phyloP scores from a whole-genome alignment of 441 rosid genomes.

The Viola pubescens region DNA sequence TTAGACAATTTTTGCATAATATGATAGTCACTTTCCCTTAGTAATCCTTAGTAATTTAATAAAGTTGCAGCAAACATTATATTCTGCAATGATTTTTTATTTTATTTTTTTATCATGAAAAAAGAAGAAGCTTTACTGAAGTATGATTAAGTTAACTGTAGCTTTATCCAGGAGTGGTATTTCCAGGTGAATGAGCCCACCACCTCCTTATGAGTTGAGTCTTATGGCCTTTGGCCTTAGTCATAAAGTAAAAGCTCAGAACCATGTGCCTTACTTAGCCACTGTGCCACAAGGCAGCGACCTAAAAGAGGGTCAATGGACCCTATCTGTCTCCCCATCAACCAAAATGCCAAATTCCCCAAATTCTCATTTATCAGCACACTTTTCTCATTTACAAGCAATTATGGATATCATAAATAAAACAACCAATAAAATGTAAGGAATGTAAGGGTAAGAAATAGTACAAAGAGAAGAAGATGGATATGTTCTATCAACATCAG shows the following conservation, averaged over 20 bases:
- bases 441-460: background rate
- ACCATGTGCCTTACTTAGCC: slow-evolving; percentile 2
- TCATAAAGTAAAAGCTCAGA: background rate
- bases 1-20: too few species aligned
- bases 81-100: too few species aligned
- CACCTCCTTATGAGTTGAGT: too few species aligned
- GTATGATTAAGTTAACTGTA: too few species aligned
- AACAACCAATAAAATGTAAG: background rate
- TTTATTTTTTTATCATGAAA: too few species aligned
- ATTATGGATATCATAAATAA: slow-evolving; percentile 7
- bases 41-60: too few species aligned
- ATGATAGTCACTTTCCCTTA: too few species aligned
- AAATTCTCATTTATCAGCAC: background rate
- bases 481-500: background rate
- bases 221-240: background rate
- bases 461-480: background rate
- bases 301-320: slow-evolving; percentile 13
- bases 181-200: slow-evolving; percentile 2
- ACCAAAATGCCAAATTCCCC: slow-evolving; percentile 1
- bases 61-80: too few species aligned
- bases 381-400: slow-evolving; percentile 21
- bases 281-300: slow-evolving; percentile 10
- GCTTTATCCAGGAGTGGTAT: background rate
- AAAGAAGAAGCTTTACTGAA: too few species aligned
- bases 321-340: slow-evolving; percentile 14